Conservation (phyloP, 208 protist genomes). For the Plasmodiophora brassicae region DNA sequence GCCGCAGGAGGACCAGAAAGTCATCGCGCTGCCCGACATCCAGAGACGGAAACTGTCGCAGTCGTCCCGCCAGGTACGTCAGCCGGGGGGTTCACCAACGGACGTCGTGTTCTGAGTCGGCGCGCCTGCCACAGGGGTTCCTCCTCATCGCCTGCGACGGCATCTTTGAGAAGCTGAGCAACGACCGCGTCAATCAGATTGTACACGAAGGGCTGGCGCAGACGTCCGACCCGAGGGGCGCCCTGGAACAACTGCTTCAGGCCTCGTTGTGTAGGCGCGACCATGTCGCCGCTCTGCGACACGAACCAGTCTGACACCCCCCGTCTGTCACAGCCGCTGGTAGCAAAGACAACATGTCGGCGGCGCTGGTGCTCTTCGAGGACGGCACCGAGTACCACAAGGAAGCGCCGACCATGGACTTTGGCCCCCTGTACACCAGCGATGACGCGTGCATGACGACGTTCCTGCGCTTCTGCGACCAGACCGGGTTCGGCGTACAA, state of each 20-base stretch:
- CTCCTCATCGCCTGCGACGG: conserved; percentile 5
- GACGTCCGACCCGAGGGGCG: not conserved
- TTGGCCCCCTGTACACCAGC: not conserved
- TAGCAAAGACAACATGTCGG: conserved; percentile 27
- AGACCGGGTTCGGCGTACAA: not conserved
- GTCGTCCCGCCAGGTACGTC: too few species aligned
- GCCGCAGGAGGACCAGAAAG: conserved; percentile 34
- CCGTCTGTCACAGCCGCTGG: not conserved
- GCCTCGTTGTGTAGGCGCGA: not conserved
- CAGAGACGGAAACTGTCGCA: not conserved
- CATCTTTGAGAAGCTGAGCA: not conserved
- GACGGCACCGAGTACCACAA: not conserved
- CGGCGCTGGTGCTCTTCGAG: not conserved
- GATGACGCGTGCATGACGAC: not conserved
- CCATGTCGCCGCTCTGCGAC: not conserved
- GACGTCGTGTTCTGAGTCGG: not conserved
- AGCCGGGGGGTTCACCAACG: too few species aligned
- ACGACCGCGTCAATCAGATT: not conserved
- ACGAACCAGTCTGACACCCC: not conserved
- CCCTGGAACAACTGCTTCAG: not conserved
- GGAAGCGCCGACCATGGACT: not conserved
- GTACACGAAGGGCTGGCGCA: not conserved
- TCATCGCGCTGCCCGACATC: not conserved
- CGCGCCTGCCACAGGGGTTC: too few species aligned
- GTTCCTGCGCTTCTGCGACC: not conserved